Percentiles rank a stretch among this genome's conserved stretches.
Conservation (phyloP, 257 asterid genomes). For the Solanum etuberosum region DNA sequence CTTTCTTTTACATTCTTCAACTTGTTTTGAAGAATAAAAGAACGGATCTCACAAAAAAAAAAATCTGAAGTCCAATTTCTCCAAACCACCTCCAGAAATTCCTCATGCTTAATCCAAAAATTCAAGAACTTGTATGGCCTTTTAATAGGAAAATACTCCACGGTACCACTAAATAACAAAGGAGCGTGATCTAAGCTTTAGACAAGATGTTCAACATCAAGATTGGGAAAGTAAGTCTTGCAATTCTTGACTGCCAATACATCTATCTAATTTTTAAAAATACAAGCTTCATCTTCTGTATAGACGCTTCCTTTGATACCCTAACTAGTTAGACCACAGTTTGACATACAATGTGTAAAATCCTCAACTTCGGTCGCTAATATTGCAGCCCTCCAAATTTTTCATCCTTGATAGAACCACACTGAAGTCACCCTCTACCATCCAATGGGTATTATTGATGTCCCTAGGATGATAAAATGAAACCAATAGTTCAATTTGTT, state of each 20-base stretch:
- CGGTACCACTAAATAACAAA: not conserved
- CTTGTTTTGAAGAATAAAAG: not conserved
- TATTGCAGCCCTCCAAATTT: not conserved
- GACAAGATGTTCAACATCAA: not conserved
- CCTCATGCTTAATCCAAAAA: not conserved
- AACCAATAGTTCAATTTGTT: not conserved
- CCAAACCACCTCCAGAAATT: not conserved
- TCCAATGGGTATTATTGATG: not conserved
- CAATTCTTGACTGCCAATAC: not conserved
- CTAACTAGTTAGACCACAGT: not conserved
- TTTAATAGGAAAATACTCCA: not conserved
- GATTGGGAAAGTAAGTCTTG: not conserved
- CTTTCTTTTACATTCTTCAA: not conserved
- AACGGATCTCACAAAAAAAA: not conserved
- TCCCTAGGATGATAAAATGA: not conserved
- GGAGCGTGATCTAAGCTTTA: not conserved
- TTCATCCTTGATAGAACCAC: not conserved
- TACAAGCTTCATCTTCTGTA: not conserved
- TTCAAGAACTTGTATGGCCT: not conserved
- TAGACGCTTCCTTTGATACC: not conserved
- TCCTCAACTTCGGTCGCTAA: not conserved
- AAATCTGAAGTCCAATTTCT: not conserved
- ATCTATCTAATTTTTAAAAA: not conserved
- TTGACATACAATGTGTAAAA: not conserved
- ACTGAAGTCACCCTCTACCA: not conserved